A percentile compares a stretch with the other conserved stretches of the same genome.
Evolutionary conservation across 768 basidiomycete genomes (phyloP).

Genomic region (Galerina sulciceps): DNA sequence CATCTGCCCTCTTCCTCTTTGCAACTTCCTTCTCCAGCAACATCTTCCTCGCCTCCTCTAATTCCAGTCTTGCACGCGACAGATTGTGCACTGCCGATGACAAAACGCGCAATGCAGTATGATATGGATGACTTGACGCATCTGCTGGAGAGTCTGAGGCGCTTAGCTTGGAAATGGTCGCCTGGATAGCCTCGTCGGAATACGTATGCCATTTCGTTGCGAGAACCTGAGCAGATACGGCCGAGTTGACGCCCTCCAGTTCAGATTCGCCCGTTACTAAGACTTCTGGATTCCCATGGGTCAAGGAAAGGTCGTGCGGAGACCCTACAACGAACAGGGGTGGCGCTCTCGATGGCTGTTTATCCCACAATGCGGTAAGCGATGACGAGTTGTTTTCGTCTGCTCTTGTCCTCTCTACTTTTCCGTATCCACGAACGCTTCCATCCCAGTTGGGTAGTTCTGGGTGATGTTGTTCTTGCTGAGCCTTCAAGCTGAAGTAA

Average conservation of each 20-base stretch:
- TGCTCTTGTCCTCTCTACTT: conserved; percentile 36
- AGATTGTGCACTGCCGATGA: conserved; percentile 69
- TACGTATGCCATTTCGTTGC: conserved; percentile 78
- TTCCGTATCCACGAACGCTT: conserved; percentile 62
- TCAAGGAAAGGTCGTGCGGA: conserved; percentile 30
- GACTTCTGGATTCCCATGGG: conserved; percentile 32
- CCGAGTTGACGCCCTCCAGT: conserved; percentile 32
- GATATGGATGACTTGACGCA: conserved; percentile 58
- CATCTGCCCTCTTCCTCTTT: conserved; percentile 54
- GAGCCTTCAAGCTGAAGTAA: conserved; percentile 67
- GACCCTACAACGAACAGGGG: conserved; percentile 51
- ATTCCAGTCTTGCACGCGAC: conserved; percentile 57
- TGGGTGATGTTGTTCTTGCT: conserved; percentile 51
- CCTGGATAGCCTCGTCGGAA: conserved; percentile 75
- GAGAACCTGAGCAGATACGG: conserved; percentile 53
- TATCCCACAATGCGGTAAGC: conserved; percentile 46
- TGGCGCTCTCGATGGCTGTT: conserved; percentile 17
- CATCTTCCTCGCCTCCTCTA: conserved; percentile 60
- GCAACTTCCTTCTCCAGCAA: conserved; percentile 65
- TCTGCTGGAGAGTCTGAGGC: conserved; percentile 51
- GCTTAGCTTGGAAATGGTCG: conserved; percentile 56
- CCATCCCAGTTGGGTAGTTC: conserved; percentile 43
- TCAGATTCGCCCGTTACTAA: conserved; percentile 39
- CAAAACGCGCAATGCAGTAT: conserved; percentile 67
- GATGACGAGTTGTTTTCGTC: conserved; percentile 31